phyloP scores from a whole-genome alignment of 805 yeast genomes.

The Candida rishiriensis region DNA sequence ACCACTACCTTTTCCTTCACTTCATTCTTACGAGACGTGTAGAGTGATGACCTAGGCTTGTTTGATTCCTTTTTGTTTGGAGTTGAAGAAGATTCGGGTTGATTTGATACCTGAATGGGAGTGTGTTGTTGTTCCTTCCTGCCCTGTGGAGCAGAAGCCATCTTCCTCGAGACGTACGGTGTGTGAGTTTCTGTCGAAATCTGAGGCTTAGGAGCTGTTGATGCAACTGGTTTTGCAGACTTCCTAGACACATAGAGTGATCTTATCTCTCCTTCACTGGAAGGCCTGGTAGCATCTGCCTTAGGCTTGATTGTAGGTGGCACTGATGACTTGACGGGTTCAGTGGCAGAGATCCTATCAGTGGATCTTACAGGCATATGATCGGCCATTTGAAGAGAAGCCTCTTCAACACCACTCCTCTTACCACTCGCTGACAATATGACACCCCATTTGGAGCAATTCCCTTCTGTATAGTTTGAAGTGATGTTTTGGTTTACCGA shows the following conservation, averaged over 20 bases:
- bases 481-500: slow-evolving; percentile 12
- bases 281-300: too few relatives aligned
- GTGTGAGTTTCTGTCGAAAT: background rate
- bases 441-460: slow-evolving; percentile 22
- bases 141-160: background rate
- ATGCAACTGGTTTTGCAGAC: background rate
- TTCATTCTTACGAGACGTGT: slow-evolving; percentile 16
- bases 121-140: slow-evolving; percentile 2
- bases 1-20: slow-evolving; percentile 10
- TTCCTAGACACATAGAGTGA: background rate
- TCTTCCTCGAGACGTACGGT: background rate
- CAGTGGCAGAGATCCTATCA: slow-evolving; percentile 13
- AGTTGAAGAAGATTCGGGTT: too few relatives aligned
- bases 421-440: slow-evolving; percentile 14
- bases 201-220: background rate
- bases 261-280: too few relatives aligned
- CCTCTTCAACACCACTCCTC: slow-evolving; percentile 2
- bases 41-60: slow-evolving; percentile 5
- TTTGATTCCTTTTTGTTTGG: too few relatives aligned
- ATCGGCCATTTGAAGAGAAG: background rate
- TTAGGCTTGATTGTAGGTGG: background rate
- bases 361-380: slow-evolving; percentile 12
- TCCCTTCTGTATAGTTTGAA: slow-evolving; percentile 13
- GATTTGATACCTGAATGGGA: background rate
- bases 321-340: slow-evolving; percentile 7